phyloP scores from a whole-genome alignment of 148 eudicot genomes.

The Oxyria digyna region DNA sequence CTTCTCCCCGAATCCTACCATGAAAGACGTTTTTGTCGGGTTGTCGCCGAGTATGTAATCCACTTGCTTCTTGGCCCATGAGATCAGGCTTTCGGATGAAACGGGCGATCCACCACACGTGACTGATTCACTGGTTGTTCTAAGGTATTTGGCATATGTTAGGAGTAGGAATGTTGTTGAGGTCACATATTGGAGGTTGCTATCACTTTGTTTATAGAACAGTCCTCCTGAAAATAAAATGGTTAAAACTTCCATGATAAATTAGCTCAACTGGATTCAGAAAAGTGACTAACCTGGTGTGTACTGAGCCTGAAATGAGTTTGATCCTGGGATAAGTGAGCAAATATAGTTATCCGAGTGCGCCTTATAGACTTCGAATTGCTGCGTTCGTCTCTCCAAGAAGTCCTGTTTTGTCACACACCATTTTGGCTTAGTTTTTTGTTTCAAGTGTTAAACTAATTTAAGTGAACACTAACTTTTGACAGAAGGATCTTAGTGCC shows the following conservation, averaged over 20 bases:
- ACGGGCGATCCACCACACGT: conserved; percentile 40
- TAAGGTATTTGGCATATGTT: conserved; percentile 63
- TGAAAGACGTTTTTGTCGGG: conserved; percentile 61
- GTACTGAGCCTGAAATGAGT: conserved; percentile 55
- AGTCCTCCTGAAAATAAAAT: conserved; percentile 47
- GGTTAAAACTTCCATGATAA: not conserved
- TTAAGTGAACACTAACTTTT: conserved; percentile 24
- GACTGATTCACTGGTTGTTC: conserved; percentile 22
- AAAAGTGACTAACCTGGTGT: conserved; percentile 50
- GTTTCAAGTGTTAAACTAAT: not conserved
- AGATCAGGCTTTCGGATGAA: conserved; percentile 40
- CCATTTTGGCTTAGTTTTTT: not conserved
- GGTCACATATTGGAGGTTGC: conserved; percentile 89
- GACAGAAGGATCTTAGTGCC: conserved; percentile 76
- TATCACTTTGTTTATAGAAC: conserved; percentile 50
- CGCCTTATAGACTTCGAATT: conserved; percentile 47
- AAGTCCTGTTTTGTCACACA: conserved; percentile 33
- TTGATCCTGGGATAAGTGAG: conserved; percentile 59
- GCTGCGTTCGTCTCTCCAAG: conserved; percentile 35
- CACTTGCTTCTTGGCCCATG: conserved; percentile 50
- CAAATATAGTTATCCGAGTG: conserved; percentile 79
- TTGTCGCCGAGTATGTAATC: conserved; percentile 76
- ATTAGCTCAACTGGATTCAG: not conserved
- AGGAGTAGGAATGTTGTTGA: conserved; percentile 56
- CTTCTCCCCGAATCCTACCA: conserved; percentile 74